Conservation (phyloP, 2,329 filamentous ascomycete genomes). For the Trichophyton verrucosum region DNA sequence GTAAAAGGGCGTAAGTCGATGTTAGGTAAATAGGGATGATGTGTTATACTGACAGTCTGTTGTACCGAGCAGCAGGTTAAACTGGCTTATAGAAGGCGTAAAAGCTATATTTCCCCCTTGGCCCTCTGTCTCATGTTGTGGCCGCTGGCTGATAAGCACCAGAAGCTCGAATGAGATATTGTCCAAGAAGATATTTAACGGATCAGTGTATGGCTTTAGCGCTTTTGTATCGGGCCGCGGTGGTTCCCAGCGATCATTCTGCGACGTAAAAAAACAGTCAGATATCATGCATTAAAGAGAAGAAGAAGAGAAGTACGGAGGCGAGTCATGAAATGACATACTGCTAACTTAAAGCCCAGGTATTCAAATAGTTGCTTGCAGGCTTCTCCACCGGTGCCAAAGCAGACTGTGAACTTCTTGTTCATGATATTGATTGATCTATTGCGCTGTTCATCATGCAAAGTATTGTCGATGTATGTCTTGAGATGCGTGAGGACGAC, state of each 20-base stretch:
- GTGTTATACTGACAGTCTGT: conserved; percentile 22
- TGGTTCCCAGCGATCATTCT: conserved; percentile 32
- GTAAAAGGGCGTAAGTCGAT: background rate
- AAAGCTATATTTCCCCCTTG: conserved; percentile 19
- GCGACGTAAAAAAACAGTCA: background rate
- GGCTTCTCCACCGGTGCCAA: conserved; percentile 43
- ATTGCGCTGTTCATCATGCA: conserved; percentile 39
- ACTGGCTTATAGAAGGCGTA: conserved; percentile 27
- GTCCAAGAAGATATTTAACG: conserved; percentile 40
- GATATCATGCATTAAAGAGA: background rate
- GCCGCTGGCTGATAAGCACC: conserved; percentile 37
- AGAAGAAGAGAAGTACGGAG: background rate
- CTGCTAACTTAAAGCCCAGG: conserved; percentile 44
- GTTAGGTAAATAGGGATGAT: background rate
- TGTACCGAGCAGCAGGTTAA: conserved; percentile 28
- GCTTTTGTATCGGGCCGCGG: conserved; percentile 26
- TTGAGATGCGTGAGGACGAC: conserved; percentile 46
- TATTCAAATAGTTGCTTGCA: conserved; percentile 47
- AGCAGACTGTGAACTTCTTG: conserved; percentile 51
- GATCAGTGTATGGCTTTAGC: conserved; percentile 29
- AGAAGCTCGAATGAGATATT: conserved; percentile 48
- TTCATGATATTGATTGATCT: conserved; percentile 48
- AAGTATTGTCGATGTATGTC: conserved; percentile 48
- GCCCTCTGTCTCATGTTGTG: conserved; percentile 29
- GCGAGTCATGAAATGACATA: conserved; percentile 18